Evolutionary conservation across 305 asterid species (phyloP), one percentile per base, ranked within the genome.

Genomic region (Rubia balearica): DNA sequence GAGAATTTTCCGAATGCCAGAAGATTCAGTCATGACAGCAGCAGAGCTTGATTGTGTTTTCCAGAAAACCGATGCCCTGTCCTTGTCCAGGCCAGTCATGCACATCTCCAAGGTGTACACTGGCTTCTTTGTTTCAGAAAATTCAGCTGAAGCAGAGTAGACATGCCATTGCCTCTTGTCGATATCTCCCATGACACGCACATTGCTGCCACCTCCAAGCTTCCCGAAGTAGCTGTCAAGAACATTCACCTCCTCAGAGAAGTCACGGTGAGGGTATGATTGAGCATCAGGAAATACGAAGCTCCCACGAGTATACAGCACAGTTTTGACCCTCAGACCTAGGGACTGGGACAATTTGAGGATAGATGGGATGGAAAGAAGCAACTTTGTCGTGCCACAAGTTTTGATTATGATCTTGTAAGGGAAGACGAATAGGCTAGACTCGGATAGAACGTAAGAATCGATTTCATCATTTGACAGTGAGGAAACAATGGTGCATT

Each of bases 71-170:
- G 95, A 82, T 7, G 98, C 97, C 76, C 61, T 83, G 74, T 85
- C 81, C 76, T 66, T 86, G 79, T 89, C 89, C 82, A 92, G 74
- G 19, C 83, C 89, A 73, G 96, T 92, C 98, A 92, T 92, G 83
- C 98, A 92, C 95, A 92, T 90, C 78, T 90, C 98, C 3, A 90
- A 82, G 5, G 96, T 87, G 49, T 84, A 90, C n/a, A 83, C 80
- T 0, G 90, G 81, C 2, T 57, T 72, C 17, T 22, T 21, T 17
- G 70, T 68, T n/a, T 57, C 48, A 0, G 76, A 80, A 38, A 76
- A 77, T 43, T 81, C 82, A 70, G 86, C 86, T 36, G 77, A 74
- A 65, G 97, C 96, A 78, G 88, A 84, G 82, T 91, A 91, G 71
- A 91, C 89, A 41, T 91, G 97, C 97, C 97, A 91, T 76, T 89